Conservation (phyloP, 2,329 filamentous ascomycete genomes). For the Clonostachys chloroleuca region DNA sequence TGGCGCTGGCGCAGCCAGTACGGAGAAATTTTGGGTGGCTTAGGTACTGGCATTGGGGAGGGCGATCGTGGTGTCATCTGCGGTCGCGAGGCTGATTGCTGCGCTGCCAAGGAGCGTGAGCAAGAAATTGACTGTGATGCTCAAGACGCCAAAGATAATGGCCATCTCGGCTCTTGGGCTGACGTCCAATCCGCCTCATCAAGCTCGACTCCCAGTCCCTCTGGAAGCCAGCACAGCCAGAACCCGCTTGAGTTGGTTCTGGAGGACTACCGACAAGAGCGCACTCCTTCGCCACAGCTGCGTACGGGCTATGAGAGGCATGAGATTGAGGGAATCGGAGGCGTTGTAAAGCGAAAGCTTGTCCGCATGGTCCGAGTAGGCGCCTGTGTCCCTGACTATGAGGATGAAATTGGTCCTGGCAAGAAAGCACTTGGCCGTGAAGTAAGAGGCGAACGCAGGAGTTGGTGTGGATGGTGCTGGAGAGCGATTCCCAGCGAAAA, state of each 20-base stretch:
- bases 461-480: constrained; percentile 92
- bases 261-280: constrained; percentile 22
- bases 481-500: constrained; percentile 62
- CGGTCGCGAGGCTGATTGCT: constrained; percentile 70
- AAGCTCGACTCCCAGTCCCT: constrained; percentile 6
- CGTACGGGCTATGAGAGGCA: constrained; percentile 77
- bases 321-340: constrained; percentile 88
- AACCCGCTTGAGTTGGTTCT: constrained; percentile 16
- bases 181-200: background rate
- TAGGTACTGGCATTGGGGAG: constrained; percentile 84
- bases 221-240: background rate
- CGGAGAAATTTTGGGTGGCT: constrained; percentile 71
- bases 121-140: constrained; percentile 83
- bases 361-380: constrained; percentile 79
- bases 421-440: constrained; percentile 68
- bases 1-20: constrained; percentile 92
- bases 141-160: constrained; percentile 57
- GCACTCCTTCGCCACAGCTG: constrained; percentile 45
- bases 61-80: constrained; percentile 86
- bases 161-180: constrained; percentile 3
- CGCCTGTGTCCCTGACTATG: constrained; percentile 79
- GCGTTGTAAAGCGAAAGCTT: constrained; percentile 82
- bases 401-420: constrained; percentile 63
- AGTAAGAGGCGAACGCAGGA: constrained; percentile 61
- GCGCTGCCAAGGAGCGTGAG: constrained; percentile 73